Evolutionary conservation across 495 filamentous ascomycete genomes (phyloP).

Genomic region (Neurospora intermedia): DNA sequence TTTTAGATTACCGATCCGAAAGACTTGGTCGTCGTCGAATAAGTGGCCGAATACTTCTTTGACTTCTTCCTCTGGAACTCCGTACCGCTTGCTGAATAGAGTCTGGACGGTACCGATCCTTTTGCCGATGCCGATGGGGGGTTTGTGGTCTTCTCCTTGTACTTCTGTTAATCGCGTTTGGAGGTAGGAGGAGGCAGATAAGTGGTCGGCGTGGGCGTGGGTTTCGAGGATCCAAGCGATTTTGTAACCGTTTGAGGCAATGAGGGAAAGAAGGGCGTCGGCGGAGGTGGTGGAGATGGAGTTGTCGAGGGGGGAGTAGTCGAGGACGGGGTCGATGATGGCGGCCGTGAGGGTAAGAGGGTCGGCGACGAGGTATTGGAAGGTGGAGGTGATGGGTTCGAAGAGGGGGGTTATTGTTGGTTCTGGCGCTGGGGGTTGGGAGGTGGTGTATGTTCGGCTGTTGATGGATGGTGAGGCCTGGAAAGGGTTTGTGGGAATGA

Average conservation of each 20-base stretch:
- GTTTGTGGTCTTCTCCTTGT: slow-evolving; percentile 10
- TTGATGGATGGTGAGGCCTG: not conserved
- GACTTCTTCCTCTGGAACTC: slow-evolving; percentile 30
- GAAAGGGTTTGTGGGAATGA: not conserved
- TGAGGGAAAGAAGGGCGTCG: slow-evolving; percentile 33
- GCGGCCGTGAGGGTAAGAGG: slow-evolving; percentile 32
- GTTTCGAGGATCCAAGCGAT: slow-evolving; percentile 47
- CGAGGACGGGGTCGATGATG: slow-evolving; percentile 51
- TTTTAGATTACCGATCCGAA: slow-evolving; percentile 35
- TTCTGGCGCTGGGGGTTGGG: slow-evolving; percentile 1
- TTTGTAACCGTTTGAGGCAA: slow-evolving; percentile 31
- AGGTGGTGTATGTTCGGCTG: not conserved
- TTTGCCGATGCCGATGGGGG: slow-evolving; percentile 42
- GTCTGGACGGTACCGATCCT: slow-evolving; percentile 44
- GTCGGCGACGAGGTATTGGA: slow-evolving; percentile 50
- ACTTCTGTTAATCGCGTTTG: slow-evolving; percentile 26
- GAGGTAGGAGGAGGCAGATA: slow-evolving; percentile 45
- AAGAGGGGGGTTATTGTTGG: slow-evolving; percentile 20
- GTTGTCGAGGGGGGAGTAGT: slow-evolving; percentile 38
- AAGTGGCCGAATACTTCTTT: slow-evolving; percentile 38
- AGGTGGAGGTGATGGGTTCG: slow-evolving; percentile 34
- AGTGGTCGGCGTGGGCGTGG: slow-evolving; percentile 51
- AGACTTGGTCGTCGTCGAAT: slow-evolving; percentile 42
- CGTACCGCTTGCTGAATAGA: slow-evolving; percentile 38
- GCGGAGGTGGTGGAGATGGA: slow-evolving; percentile 38